Conservation (phyloP, 371 early-diverging fungal species). For the Mucor irregularis region DNA sequence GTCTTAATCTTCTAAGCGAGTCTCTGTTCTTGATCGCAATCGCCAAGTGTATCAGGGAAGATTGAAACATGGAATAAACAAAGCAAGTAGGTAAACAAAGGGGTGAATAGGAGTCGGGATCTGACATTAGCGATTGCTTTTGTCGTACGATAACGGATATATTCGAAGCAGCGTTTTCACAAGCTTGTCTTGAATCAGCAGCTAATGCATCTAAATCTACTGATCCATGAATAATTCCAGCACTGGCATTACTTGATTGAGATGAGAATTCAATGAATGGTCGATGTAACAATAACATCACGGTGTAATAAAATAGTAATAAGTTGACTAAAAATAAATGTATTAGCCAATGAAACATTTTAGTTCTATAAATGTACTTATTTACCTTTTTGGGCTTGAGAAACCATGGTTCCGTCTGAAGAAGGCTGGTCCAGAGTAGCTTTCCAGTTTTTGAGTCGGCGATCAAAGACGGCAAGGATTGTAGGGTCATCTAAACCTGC, state of each 20-base stretch:
- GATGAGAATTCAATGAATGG: conserved; percentile 46
- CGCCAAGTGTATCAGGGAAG: conserved; percentile 36
- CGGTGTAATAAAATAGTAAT: conserved; percentile 54
- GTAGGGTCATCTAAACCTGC: conserved; percentile 47
- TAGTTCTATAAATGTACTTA: conserved; percentile 17
- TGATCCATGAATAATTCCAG: neutral
- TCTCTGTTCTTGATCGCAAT: conserved; percentile 31
- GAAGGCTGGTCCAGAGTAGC: conserved; percentile 21
- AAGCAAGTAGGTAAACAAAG: conserved; percentile 44
- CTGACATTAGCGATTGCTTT: conserved; percentile 21
- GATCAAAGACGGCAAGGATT: conserved; percentile 43
- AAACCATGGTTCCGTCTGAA: conserved; percentile 18
- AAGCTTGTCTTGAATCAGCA: conserved; percentile 33
- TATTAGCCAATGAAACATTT: conserved; percentile 3
- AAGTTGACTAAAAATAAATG: conserved; percentile 34
- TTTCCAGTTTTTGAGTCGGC: conserved; percentile 45
- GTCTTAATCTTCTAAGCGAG: conserved; percentile 8
- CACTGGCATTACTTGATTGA: neutral
- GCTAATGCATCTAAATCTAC: conserved; percentile 27
- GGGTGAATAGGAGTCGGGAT: conserved; percentile 27
- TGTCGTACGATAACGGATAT: conserved; percentile 31
- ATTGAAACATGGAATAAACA: conserved; percentile 53
- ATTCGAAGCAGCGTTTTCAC: conserved; percentile 33
- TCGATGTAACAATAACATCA: conserved; percentile 55
- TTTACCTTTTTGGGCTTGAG: conserved; percentile 42